Evolutionary conservation across 2,329 filamentous ascomycete species (phyloP).

Genomic region (Helicocarpus griseus): DNA sequence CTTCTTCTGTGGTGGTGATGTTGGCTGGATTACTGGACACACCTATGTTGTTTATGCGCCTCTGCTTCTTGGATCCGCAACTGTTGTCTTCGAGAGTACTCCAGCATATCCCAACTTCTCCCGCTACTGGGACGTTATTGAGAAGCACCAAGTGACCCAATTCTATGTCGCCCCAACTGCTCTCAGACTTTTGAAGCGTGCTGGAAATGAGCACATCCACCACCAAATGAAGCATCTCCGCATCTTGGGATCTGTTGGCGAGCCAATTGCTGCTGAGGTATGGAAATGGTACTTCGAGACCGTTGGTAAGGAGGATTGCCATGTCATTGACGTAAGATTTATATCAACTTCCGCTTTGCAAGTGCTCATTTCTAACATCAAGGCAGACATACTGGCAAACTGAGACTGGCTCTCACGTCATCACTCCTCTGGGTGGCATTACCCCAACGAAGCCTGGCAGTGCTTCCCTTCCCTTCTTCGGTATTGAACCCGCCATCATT

Average conservation of each 20-base stretch:
- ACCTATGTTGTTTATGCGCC: slow-evolving; percentile 98
- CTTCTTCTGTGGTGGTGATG: slow-evolving; percentile 97
- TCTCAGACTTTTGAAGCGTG: slow-evolving; percentile 84
- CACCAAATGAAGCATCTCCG: slow-evolving; percentile 80
- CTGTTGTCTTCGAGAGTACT: slow-evolving; percentile 95
- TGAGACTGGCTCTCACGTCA: slow-evolving; percentile 93
- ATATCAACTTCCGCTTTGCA: too few species aligned
- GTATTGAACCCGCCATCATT: slow-evolving; percentile 94
- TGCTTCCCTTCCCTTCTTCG: slow-evolving; percentile 94
- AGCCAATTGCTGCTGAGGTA: slow-evolving; percentile 94
- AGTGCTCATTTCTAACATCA: slow-evolving; percentile 12
- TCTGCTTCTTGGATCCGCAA: slow-evolving; percentile 81
- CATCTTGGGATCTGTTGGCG: slow-evolving; percentile 87
- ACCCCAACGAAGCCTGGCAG: slow-evolving; percentile 95
- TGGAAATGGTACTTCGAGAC: slow-evolving; percentile 99
- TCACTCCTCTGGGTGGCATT: slow-evolving; percentile 82
- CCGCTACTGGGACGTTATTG: slow-evolving; percentile 97
- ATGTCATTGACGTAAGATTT: slow-evolving; percentile 78
- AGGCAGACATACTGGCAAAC: slow-evolving; percentile 97
- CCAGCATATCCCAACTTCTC: slow-evolving; percentile 97
- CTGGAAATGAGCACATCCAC: slow-evolving; percentile 85
- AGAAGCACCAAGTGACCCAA: slow-evolving; percentile 88
- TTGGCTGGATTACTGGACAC: slow-evolving; percentile 98
- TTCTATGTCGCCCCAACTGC: slow-evolving; percentile 98
- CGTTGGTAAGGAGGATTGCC: slow-evolving; percentile 85